Base-by-base conservation (phyloP, 441 rosid species). In the Metrosideros polymorpha region DNA sequence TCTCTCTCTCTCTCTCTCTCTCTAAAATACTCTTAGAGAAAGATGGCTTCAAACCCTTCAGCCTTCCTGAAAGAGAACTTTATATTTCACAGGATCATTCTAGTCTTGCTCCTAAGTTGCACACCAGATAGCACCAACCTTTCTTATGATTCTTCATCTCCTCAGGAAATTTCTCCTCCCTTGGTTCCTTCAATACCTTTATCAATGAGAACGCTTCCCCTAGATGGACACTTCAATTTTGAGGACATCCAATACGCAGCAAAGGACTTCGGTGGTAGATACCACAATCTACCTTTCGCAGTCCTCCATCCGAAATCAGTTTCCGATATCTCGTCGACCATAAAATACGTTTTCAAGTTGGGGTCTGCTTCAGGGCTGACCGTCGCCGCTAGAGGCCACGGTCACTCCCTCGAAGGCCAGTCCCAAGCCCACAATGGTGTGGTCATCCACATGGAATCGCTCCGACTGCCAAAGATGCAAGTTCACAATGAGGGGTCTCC, bases 351-450 rank as follows among this genome's bases (percentile, higher is more conserved):
- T 52, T 90, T 91, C 82, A 79, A 92, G 54, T 90, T 91, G 89
- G 98, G 98, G 25, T 88, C 94, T 43, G 49, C 91, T 82, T 92
- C 99, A 25, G 86, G 85, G 86, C 90, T 96, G 27, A 95, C 96
- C 30, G 95, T 97, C 51, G 98, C 99, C 32, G 99, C 98, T 13
- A 92, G 96, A 92, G 99, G 99, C 85, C 95, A 92, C 85, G 98
- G 98, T 43, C 99, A 96, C 93, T 97, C 99, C 59, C 94, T 97
- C 53, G 93, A 96, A 88, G 99, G 99, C 79, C 99, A 97, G 90
- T 89, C 99, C 82, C 94, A 93, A 84, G 94, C 99, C 61, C 91
- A 90, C 83, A 93, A 89, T 87, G 99, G 99, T 27, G 86, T 97
- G 18, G 98, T 97, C 55, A 92, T 97, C 90, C 91, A 92, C 89